Base-by-base conservation (phyloP, 2,329 filamentous ascomycete genomes). In the Fusarium sp. region DNA sequence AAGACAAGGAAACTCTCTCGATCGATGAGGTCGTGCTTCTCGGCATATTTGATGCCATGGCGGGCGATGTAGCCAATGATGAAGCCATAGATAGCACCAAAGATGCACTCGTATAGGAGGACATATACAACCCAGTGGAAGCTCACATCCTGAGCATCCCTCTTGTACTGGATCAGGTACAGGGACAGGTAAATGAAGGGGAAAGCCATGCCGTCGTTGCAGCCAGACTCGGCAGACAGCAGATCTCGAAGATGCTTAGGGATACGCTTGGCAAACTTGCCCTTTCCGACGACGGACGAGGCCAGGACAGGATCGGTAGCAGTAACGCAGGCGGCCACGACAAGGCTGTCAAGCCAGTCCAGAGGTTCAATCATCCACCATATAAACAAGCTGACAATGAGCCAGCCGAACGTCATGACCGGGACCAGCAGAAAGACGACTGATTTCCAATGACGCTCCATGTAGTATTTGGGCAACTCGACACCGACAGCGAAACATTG, bases 131-230 rank as follows among this genome's bases (percentile, higher is more conserved):
- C 85, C 89, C 93, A 99, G 77, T 98, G 87, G 61, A 89, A 89
- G 14, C 88, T 85, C 37, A 96, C 91, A 49, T 90, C 76, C 42
- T 78, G 77, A 6, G 90, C 86, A 66, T 90, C 76, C 25, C 86
- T 87, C 61, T 89, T 82, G 74, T 94, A 97, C 65, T 90, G 87
- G 65, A 98, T 91, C 42, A 98, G 84, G 76, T 97, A 98, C 27
- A 97, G 80, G 1, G 91, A 89, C 27, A 99, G 83, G 74, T 99
- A 99, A 70, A 99, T 86, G 75, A 99, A 99, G 1, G 95, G 95
- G 72, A 99, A 99, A 2, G 95, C 95, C 95, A 99, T 99, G 77
- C 95, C 95, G 75, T 99, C 95, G 82, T 99, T 99, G 79, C 95
- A 99, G 27, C 95, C 95, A 8, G 95, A 99, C 78, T 99, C 95